Evolutionary conservation across 2,329 filamentous ascomycete genomes (phyloP), one percentile per base, ranked within the genome.

Genomic region (Sclerotinia spermophila): DNA sequence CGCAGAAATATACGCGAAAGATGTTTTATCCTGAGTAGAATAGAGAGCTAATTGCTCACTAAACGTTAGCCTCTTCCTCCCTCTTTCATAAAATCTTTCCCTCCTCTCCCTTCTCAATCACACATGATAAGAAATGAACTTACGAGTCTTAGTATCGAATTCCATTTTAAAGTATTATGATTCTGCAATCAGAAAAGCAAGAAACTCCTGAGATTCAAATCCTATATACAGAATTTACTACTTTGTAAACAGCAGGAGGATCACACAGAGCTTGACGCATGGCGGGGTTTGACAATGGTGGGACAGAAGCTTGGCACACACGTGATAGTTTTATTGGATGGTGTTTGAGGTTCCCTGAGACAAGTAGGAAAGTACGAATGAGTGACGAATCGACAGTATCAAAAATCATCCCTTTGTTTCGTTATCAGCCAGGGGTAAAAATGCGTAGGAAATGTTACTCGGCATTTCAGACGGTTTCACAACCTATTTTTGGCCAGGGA

Each of bases 1-100:
- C 45, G 93, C 95, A 13, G 96, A 97, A 72, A 90, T 85, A 81
- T 90, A 93, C 67, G 92, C 96, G 80, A 98, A 98, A 62, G 94
- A 97, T 56, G 86, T 92, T 77, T 87, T 88, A 83, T 98, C 94
- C 77, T 86, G 89, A 51, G 94, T 98, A 76, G 85, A 86, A 80
- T 91, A 96, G 72, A 88, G 89, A 61, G 90, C 92, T 96, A 59
- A 38, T 59, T 35, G 35, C 24, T 38, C 55, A 59, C 33, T n/a
- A 59, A 59, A 10, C 21, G 5, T 59, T n/a, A 59, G 55, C 38
- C 55, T n/a, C 55, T 11, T 7, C 24, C 11, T 51, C 48, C 48
- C n/a, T 51, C 48, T 51, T 27, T 51, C 48, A 27, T 6, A 27
- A n/a, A 11, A 38, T 38, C 11, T 38, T n/a, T 58, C 30, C 5